Conservation (phyloP, 208 protist species). For the Angomonas deanei region DNA sequence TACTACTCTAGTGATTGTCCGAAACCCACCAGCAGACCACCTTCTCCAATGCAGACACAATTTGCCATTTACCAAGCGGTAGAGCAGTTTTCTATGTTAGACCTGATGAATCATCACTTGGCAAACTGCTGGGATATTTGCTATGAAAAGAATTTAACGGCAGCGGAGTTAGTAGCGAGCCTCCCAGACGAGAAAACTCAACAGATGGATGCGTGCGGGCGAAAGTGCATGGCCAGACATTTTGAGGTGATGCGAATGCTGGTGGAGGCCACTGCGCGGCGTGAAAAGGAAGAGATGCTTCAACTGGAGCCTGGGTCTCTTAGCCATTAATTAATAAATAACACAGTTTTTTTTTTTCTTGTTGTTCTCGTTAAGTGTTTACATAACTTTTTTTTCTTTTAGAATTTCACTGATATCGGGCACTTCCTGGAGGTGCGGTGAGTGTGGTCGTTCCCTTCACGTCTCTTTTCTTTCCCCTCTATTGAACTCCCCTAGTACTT, state of each 20-base stretch:
- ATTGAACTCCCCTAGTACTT: too few species aligned
- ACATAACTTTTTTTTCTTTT: not conserved
- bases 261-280: slow-evolving; percentile 40
- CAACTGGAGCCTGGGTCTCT: slow-evolving; percentile 20
- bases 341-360: not conserved
- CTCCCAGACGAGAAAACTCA: slow-evolving; percentile 46
- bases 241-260: slow-evolving; percentile 87
- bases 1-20: not conserved
- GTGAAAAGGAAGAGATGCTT: slow-evolving; percentile 32
- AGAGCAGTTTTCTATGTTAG: slow-evolving; percentile 69
- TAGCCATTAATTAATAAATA: not conserved
- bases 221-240: slow-evolving; percentile 81
- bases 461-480: too few species aligned
- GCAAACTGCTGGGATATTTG: slow-evolving; percentile 87
- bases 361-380: not conserved
- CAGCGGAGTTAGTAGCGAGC: slow-evolving; percentile 42
- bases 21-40: not conserved
- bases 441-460: too few species aligned
- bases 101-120: slow-evolving; percentile 56
- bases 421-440: not conserved
- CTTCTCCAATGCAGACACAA: slow-evolving; percentile 58
- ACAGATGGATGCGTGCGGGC: slow-evolving; percentile 78
- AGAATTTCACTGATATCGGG: not conserved
- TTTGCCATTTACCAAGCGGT: slow-evolving; percentile 67
- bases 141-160: slow-evolving; percentile 69